Base-by-base conservation (phyloP, 441 rosid species). In the Rhodomyrtus psidioides region DNA sequence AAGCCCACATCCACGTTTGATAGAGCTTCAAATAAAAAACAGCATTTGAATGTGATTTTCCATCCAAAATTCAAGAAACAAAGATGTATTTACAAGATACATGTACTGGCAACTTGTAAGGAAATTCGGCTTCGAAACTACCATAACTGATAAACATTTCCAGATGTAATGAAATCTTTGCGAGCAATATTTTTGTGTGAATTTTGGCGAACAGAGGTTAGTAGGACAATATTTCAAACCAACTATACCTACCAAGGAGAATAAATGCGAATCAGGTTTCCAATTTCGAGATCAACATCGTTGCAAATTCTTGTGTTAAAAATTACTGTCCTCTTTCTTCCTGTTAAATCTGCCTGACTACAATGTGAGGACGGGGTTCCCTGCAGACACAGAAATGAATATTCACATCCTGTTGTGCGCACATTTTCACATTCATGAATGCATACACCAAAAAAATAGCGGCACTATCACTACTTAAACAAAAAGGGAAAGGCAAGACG, bases 241-340 rank as follows among this genome's bases (percentile, higher is more conserved):
- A 34, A 6, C 27, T 5, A 55, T 81, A 75, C 93, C 86, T 94
- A 97, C 98, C 99, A 96, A 26, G 99, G 98, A 34, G 91, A 81
- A 89, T 91, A 86, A 74, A 97, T 87, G 56, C 95, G 88, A 81
- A 97, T 92, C 86, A 90, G 86, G 84, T 89, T 93, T 83, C 98
- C 98, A 70, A 92, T 89, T 91, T 96, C 99, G 9, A 97, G 92
- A 86, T 97, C 98, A 82, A 96, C 95, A 86, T 95, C 88, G 28
- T 86, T 82, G 62, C 96, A 96, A 88, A 94, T 93, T 93, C 95
- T 94, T 83, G 95, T 89, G 89, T 86, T 94, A 86, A 97, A 97
- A 88, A 97, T 92, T 83, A 96, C 87, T 26, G 91, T 94, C 86
- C 87, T 89, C 85, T 89, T 89, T 86, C 86, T 86, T 83, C 89